phyloP scores from a whole-genome alignment of 2,329 filamentous ascomycete genomes.

The Torrubiellomyces zombiae region DNA sequence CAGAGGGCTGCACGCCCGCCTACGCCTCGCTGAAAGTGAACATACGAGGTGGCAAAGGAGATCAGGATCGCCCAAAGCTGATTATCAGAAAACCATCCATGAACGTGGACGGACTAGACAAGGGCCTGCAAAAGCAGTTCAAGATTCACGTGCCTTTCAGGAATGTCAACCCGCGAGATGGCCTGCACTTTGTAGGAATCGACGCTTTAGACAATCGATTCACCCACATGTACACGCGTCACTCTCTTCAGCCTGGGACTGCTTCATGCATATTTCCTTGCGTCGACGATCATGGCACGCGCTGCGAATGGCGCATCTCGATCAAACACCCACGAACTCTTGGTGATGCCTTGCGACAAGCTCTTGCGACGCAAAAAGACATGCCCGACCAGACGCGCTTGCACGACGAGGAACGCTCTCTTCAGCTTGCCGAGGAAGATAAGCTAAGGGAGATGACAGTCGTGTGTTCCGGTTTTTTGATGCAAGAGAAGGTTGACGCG shows the following conservation, averaged over 20 bases:
- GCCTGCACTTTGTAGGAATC: constrained; percentile 79
- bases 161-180: constrained; percentile 62
- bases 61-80: constrained; percentile 22
- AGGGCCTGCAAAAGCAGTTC: constrained; percentile 28
- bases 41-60: constrained; percentile 20
- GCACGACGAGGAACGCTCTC: constrained; percentile 22
- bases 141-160: constrained; percentile 56
- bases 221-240: constrained; percentile 81
- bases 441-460: constrained; percentile 78
- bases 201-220: constrained; percentile 66
- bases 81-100: constrained; percentile 27
- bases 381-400: constrained; percentile 20
- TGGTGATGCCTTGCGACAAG: constrained; percentile 52
- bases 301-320: constrained; percentile 76
- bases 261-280: constrained; percentile 86
- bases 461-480: constrained; percentile 76
- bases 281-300: constrained; percentile 66
- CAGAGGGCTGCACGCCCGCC: constrained; percentile 37
- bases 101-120: constrained; percentile 15
- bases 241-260: constrained; percentile 60
- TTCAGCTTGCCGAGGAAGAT: constrained; percentile 54
- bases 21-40: constrained; percentile 34
- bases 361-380: constrained; percentile 23
- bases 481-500: constrained; percentile 65
- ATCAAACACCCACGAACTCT: constrained; percentile 76